A percentile compares a stretch with the other conserved stretches of the same genome.
Evolutionary conservation across 2,329 filamentous ascomycete species (phyloP).

Genomic region (Ploettnerulaceae sp.): DNA sequence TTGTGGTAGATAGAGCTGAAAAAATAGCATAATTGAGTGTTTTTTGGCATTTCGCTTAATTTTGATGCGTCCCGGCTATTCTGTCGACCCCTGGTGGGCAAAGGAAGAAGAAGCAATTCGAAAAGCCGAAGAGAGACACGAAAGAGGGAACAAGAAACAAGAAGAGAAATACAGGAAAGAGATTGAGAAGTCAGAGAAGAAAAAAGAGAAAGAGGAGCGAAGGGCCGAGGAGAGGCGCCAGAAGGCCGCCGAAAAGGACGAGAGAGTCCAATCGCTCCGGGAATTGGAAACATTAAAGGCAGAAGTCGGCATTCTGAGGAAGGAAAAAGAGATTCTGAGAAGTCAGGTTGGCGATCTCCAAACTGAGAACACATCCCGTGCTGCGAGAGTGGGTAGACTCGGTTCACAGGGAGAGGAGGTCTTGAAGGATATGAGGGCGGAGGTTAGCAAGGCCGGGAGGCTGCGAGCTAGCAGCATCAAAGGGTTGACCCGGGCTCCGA

Average conservation of each 20-base stretch:
- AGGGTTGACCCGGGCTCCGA: constrained; percentile 12
- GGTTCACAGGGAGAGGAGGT: constrained; percentile 32
- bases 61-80: too few relatives aligned
- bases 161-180: constrained; percentile 44
- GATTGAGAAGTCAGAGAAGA: constrained; percentile 4
- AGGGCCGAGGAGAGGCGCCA: constrained; percentile 42
- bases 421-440: constrained; percentile 25
- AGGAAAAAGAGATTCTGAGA: constrained; percentile 50
- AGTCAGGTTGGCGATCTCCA: constrained; percentile 53
- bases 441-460: constrained; percentile 21
- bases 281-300: constrained; percentile 49
- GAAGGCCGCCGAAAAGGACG: constrained; percentile 51
- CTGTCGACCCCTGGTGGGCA: too few relatives aligned
- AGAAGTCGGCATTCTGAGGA: constrained; percentile 52
- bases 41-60: too few relatives aligned
- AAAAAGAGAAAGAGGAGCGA: constrained; percentile 3
- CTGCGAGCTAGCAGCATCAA: constrained; percentile 26
- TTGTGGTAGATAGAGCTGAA: too few relatives aligned
- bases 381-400: constrained; percentile 47
- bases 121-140: constrained; percentile 60
- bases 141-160: constrained; percentile 33
- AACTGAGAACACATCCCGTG: constrained; percentile 54
- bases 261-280: constrained; percentile 43
- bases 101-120: constrained; percentile 47
- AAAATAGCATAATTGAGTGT: too few relatives aligned